These are phyloP conservation scores for Eremochloa ophiuroides DNA, from an alignment of 176 grass and related monocot species.

Conservation along the genomic window DNA sequence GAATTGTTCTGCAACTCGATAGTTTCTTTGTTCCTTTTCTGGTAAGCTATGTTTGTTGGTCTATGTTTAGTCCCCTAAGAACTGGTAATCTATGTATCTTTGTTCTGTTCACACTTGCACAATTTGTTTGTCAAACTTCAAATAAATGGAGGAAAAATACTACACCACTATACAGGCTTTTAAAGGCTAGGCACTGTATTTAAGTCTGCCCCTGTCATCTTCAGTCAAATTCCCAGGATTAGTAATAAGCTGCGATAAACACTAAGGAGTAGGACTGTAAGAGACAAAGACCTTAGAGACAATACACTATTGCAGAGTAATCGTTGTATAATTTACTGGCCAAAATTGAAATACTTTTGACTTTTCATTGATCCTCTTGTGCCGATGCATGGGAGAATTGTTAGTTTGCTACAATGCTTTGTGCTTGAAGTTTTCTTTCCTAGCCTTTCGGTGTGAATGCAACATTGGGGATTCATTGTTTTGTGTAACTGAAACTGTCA, in stretches of 20 bases:
- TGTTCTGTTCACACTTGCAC: conserved; percentile 6
- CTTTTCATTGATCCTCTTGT: not conserved
- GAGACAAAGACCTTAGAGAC: not conserved
- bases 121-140: not conserved
- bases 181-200: not conserved
- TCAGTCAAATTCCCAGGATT: not conserved
- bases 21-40: not conserved
- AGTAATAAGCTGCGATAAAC: not conserved
- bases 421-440: not conserved
- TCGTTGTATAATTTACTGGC: not conserved
- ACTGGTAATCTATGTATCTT: not conserved
- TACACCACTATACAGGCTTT: not conserved
- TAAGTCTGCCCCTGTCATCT: not conserved
- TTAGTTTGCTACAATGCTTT: not conserved
- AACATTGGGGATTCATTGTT: not conserved
- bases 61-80: not conserved
- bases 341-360: not conserved
- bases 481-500: not conserved
- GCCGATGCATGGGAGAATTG: not conserved
- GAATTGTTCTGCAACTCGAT: not conserved
- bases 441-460: not conserved
- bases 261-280: not conserved
- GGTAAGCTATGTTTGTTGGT: not conserved
- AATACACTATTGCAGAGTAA: not conserved
- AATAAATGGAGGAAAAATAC: not conserved